phyloP scores from a whole-genome alignment of 805 yeast species.

The Zygoascus biomembranicola region DNA sequence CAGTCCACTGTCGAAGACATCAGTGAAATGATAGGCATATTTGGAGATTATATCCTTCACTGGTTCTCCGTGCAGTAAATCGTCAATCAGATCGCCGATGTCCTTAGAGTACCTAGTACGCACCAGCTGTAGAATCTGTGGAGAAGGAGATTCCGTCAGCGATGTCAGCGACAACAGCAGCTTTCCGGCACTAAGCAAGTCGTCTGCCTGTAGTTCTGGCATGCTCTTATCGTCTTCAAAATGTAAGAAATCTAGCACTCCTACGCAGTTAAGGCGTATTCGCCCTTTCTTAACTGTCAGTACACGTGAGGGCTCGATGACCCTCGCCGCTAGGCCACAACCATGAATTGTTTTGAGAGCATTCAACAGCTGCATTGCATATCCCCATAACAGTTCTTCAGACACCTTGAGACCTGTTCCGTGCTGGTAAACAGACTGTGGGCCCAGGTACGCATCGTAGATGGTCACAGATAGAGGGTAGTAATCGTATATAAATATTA shows the following conservation, averaged over 20 bases:
- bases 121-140: constrained; percentile 18
- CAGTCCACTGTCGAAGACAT: constrained; percentile 16
- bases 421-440: constrained; percentile 28
- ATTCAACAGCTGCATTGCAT: constrained; percentile 62
- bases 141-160: constrained; percentile 5
- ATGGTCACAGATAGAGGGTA: constrained; percentile 71
- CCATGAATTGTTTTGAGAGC: constrained; percentile 64
- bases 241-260: constrained; percentile 58
- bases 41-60: neutral
- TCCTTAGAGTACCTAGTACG: constrained; percentile 18
- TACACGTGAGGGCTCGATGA: constrained; percentile 57
- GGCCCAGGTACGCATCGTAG: constrained; percentile 55
- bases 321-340: constrained; percentile 53
- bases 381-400: constrained; percentile 65
- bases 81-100: constrained; percentile 17
- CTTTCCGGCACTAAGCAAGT: constrained; percentile 51
- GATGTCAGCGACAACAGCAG: constrained; percentile 49
- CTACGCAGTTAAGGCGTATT: constrained; percentile 63
- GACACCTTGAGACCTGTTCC: constrained; percentile 38
- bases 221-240: constrained; percentile 21
- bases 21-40: constrained; percentile 9
- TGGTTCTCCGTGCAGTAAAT: neutral
- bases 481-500: constrained; percentile 76
- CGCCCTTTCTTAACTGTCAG: constrained; percentile 66
- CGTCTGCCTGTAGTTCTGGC: constrained; percentile 41